Evolutionary conservation across 371 early-diverging fungal species (phyloP).

Genomic region (Encephalitozoon intestinalis): DNA sequence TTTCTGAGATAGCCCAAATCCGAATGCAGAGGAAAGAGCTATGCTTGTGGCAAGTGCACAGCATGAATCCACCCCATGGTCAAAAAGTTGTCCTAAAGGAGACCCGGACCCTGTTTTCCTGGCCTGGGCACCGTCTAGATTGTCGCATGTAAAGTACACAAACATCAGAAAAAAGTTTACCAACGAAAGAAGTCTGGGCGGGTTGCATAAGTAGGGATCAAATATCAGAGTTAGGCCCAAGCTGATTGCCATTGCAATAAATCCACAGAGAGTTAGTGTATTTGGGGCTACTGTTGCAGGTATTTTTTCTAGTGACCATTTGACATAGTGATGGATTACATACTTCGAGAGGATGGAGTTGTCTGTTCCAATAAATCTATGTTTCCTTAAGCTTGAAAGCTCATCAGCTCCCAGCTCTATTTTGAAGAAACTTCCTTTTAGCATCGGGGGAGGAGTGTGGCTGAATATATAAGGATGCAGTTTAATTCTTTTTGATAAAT

Average conservation of each 20-base stretch:
- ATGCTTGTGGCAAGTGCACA: constrained; percentile 43
- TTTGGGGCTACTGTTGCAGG: constrained; percentile 89
- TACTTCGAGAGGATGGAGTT: constrained; percentile 72
- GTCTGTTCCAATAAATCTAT: constrained; percentile 72
- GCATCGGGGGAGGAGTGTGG: neutral
- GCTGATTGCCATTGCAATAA: constrained; percentile 59
- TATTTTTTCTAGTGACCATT: constrained; percentile 71
- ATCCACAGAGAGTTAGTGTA: constrained; percentile 81
- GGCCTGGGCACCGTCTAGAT: constrained; percentile 94
- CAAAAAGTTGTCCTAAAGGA: constrained; percentile 85
- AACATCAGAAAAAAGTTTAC: constrained; percentile 70
- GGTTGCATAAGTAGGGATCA: constrained; percentile 68
- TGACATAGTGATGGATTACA: constrained; percentile 75
- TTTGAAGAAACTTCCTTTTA: neutral
- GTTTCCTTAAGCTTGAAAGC: constrained; percentile 66
- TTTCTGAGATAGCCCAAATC: constrained; percentile 25
- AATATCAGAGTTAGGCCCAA: constrained; percentile 61
- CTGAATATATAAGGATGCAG: neutral
- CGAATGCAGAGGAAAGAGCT: constrained; percentile 63
- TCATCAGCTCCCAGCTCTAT: neutral
- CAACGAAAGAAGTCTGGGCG: constrained; percentile 75
- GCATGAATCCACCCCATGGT: constrained; percentile 61
- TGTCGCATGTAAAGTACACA: constrained; percentile 86
- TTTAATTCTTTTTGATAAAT: neutral
- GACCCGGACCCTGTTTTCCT: constrained; percentile 76